Evolutionary conservation across 345 rosid species (phyloP).

Genomic region (Turritis glabra): DNA sequence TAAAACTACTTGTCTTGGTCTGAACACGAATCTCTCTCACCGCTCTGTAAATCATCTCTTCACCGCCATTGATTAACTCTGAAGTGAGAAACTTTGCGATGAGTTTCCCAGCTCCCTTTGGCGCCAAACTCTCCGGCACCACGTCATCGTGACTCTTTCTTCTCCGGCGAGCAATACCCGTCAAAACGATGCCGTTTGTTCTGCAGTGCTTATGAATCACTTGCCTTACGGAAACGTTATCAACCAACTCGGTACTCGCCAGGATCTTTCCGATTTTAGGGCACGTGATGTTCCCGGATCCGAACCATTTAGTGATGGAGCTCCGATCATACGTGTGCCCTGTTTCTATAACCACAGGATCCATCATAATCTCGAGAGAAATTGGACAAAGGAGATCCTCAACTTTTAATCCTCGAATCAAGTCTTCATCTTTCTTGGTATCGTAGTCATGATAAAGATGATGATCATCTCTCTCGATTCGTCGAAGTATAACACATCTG

Average conservation of each 20-base stretch:
- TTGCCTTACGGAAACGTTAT: conserved; percentile 57
- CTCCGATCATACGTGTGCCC: conserved; percentile 90
- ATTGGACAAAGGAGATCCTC: conserved; percentile 89
- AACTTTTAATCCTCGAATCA: conserved; percentile 46
- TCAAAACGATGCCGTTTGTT: conserved; percentile 48
- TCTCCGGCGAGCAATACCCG: conserved; percentile 34
- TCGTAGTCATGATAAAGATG: conserved; percentile 31
- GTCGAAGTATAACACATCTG: conserved; percentile 62
- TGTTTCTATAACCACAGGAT: conserved; percentile 77
- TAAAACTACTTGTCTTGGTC: conserved; percentile 59
- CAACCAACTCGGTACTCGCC: conserved; percentile 50
- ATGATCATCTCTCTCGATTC: conserved; percentile 30
- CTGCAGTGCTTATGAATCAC: conserved; percentile 60
- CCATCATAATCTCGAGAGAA: conserved; percentile 81
- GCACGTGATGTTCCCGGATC: conserved; percentile 67
- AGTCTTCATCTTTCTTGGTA: conserved; percentile 47
- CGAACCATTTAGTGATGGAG: conserved; percentile 79
- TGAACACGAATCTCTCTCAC: conserved; percentile 68
- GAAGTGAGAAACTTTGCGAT: conserved; percentile 55
- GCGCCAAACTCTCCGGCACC: conserved; percentile 55
- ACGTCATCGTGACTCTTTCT: conserved; percentile 51
- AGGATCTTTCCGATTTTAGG: conserved; percentile 85
- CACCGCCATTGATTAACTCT: conserved; percentile 55
- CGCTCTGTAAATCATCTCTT: conserved; percentile 59
- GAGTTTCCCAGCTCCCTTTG: conserved; percentile 47